Percentiles rank a stretch among this genome's conserved stretches.
Evolutionary conservation across 2,329 filamentous ascomycete genomes (phyloP).

Genomic region (Pyrenophora seminiperda): DNA sequence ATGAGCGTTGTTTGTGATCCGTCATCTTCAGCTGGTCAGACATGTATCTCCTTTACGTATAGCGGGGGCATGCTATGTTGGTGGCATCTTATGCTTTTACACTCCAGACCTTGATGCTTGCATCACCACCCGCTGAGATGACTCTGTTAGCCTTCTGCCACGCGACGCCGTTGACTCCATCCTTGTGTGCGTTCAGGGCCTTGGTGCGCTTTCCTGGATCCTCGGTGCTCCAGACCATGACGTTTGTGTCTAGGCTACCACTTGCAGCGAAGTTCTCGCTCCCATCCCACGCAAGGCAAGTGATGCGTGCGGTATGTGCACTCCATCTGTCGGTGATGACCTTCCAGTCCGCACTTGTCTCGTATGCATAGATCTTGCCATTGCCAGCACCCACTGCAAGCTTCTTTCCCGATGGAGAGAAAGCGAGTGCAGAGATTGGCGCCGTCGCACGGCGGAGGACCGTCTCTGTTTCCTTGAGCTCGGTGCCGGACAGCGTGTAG

Average conservation of each 20-base stretch:
- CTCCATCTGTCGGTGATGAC: conserved; percentile 81
- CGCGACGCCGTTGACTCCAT: conserved; percentile 85
- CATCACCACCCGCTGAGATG: conserved; percentile 83
- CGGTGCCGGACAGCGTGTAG: conserved; percentile 66
- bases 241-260: conserved; percentile 86
- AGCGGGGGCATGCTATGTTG: neutral
- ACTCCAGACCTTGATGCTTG: conserved; percentile 86
- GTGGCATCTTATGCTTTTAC: conserved; percentile 28
- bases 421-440: conserved; percentile 78
- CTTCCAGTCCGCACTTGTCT: conserved; percentile 64
- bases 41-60: neutral
- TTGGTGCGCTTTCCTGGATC: conserved; percentile 86
- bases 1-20: neutral
- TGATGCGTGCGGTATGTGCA: conserved; percentile 71
- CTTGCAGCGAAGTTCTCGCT: conserved; percentile 78
- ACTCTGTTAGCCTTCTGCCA: conserved; percentile 73
- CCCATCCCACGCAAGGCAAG: conserved; percentile 75
- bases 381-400: conserved; percentile 82
- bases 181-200: conserved; percentile 88
- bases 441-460: conserved; percentile 72
- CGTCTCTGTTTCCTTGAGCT: conserved; percentile 58
- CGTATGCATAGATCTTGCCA: conserved; percentile 87
- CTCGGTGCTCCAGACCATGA: conserved; percentile 86
- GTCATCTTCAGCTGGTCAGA: neutral
- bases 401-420: conserved; percentile 76